phyloP scores from a whole-genome alignment of 805 yeast genomes.

The Saccharomycopsis malanga region DNA sequence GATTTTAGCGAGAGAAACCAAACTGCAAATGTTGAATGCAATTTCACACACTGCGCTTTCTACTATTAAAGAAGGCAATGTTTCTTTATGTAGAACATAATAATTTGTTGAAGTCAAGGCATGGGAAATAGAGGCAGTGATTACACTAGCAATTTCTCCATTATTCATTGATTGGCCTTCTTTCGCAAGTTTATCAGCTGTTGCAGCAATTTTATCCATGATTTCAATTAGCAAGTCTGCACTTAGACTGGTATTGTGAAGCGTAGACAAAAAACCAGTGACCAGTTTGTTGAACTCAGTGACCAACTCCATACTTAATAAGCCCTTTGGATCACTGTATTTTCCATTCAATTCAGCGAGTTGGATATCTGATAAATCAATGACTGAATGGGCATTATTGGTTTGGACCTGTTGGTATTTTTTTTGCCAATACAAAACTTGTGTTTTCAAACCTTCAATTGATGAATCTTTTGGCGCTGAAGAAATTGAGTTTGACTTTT shows the following conservation, averaged over 20 bases:
- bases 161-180: constrained; percentile 27
- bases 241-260: constrained; percentile 25
- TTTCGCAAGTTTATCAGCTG: constrained; percentile 28
- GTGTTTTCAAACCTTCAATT: constrained; percentile 32
- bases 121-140: constrained; percentile 33
- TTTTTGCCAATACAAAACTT: constrained; percentile 41
- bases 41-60: neutral
- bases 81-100: neutral
- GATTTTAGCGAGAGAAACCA: neutral
- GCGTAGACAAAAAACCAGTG: constrained; percentile 28
- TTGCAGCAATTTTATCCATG: constrained; percentile 42
- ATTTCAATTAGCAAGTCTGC: constrained; percentile 42
- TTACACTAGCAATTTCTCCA: constrained; percentile 38
- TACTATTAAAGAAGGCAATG: neutral
- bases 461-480: constrained; percentile 14
- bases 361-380: too few relatives aligned
- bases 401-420: constrained; percentile 45
- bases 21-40: neutral
- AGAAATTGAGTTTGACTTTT: constrained; percentile 5
- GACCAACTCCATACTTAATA: too few relatives aligned
- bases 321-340: too few relatives aligned
- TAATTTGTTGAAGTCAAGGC: neutral
- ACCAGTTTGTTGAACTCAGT: too few relatives aligned
- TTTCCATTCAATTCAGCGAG: too few relatives aligned
- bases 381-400: too few relatives aligned